These are phyloP conservation scores for Porphyrellus cyaneotinctus DNA, from an alignment of 768 basidiomycete genomes.

Conservation along the genomic window DNA sequence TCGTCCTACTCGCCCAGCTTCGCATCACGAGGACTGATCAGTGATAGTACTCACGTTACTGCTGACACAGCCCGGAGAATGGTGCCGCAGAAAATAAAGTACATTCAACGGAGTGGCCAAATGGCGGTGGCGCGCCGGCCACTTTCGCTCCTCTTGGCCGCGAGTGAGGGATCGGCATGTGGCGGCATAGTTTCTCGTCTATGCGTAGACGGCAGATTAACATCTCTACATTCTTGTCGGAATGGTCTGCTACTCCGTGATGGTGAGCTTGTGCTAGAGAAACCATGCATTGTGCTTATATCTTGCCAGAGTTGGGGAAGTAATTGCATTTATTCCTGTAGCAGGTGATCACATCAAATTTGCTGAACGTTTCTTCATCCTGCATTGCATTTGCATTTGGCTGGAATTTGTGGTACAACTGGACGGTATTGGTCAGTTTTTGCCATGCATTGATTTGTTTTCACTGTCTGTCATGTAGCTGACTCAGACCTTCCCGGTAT, in stretches of 20 bases:
- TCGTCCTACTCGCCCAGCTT: not conserved
- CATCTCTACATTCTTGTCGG: conserved; percentile 32
- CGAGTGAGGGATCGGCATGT: conserved; percentile 28
- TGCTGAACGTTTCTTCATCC: conserved; percentile 44
- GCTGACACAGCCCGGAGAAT: not conserved
- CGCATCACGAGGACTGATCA: not conserved
- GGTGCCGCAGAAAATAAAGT: too few relatives aligned
- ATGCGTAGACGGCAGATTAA: not conserved
- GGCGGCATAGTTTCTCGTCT: not conserved
- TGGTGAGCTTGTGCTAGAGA: conserved; percentile 20
- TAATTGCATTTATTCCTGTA: conserved; percentile 42
- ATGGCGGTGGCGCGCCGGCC: too few relatives aligned
- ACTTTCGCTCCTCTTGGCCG: conserved; percentile 14
- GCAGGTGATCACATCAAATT: conserved; percentile 43
- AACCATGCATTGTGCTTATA: not conserved
- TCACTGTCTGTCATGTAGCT: too few relatives aligned
- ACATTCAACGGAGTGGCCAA: too few relatives aligned
- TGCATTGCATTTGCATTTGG: conserved; percentile 40
- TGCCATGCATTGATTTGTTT: conserved; percentile 11
- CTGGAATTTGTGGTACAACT: conserved; percentile 37
- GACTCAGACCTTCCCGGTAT: too few relatives aligned
- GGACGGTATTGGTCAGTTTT: conserved; percentile 4
- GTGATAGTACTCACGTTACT: not conserved
- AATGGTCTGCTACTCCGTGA: conserved; percentile 30
- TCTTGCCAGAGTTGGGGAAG: conserved; percentile 32